Evolutionary conservation across 179 eudicot genomes (phyloP), one percentile per base, ranked within the genome.

Genomic region (Beta corolliflora): DNA sequence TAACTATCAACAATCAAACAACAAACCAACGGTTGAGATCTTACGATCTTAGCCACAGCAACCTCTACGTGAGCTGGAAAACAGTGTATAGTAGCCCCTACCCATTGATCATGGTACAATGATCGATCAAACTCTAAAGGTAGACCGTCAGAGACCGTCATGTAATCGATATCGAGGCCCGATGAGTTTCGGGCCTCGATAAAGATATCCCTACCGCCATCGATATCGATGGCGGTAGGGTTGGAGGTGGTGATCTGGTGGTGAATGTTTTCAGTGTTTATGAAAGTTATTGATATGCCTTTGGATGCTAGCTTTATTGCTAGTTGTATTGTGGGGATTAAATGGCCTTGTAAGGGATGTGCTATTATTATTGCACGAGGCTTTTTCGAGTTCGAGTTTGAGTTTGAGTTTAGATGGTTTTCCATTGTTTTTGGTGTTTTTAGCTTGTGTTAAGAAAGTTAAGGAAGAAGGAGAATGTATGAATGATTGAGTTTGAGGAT

Each of bases 321-420:
- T 5, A 94, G 86, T 72, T 91, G 89, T 14, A 91, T 88, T 48
- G 81, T 31, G 5, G 97, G 96, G 77, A 81, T 92, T 5, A 94
- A 72, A 64, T 93, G 96, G 52, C 97, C 98, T 80, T 94, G 97
- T 5, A 89, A 84, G 9, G 95, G 98, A 77, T 82, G 87, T 29
- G 93, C 73, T 36, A 94, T 59, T 59, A 94, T 12, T 60, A 94
- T 84, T 2, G 92, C 93, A 55, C 91, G 95, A 36, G 87, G 90
- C 29, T 87, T 88, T 29, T 83, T 63, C 5, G 41, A 18, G 19
- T 73, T 79, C 16, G 60, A 21, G 14, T 74, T 73, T 16, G 13
- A 21, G 19, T 16, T 44, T 2, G 70, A 67, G 21, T 36, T 36
- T 36, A 36, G 41, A 3, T 36, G 41, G 3, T 64, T 71, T 45